phyloP scores from a whole-genome alignment of 495 filamentous ascomycete species.

The Penicillium macrosclerotiorum region DNA sequence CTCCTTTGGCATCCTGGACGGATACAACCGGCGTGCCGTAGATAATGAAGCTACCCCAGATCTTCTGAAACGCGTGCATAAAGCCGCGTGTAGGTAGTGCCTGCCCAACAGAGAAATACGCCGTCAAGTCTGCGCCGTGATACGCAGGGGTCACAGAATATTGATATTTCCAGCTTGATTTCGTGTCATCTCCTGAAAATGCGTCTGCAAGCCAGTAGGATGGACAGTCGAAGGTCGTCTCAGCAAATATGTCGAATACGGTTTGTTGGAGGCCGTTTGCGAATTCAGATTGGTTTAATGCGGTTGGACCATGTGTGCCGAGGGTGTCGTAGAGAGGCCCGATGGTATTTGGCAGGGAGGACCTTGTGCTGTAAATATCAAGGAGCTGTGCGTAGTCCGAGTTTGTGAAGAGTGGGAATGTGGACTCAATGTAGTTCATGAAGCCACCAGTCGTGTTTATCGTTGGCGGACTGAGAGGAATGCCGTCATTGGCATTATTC shows the following conservation, averaged over 20 bases:
- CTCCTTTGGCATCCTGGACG: constrained; percentile 9
- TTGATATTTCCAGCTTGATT: constrained; percentile 56
- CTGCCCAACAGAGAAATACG: constrained; percentile 43
- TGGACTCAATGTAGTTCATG: constrained; percentile 37
- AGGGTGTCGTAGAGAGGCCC: constrained; percentile 39
- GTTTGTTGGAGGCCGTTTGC: constrained; percentile 51
- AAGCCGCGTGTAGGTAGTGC: constrained; percentile 10
- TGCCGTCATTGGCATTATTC: constrained; percentile 56
- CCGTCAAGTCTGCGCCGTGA: constrained; percentile 54
- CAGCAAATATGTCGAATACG: constrained; percentile 46
- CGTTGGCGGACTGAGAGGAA: constrained; percentile 48
- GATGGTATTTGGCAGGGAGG: constrained; percentile 20
- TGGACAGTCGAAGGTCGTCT: constrained; percentile 61
- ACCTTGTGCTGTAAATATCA: constrained; percentile 38
- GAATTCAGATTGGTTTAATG: constrained; percentile 46
- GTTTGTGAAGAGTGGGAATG: constrained; percentile 50
- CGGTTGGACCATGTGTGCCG: constrained; percentile 44
- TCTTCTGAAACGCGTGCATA: constrained; percentile 25
- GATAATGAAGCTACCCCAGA: constrained; percentile 53
- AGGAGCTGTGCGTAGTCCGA: constrained; percentile 44
- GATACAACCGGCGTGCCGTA: constrained; percentile 44
- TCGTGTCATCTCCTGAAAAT: constrained; percentile 30
- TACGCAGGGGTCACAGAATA: constrained; percentile 58
- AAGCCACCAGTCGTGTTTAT: constrained; percentile 48
- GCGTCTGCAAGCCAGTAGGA: constrained; percentile 63